These are phyloP conservation scores for Apiospora pterosperma DNA, from an alignment of 2,329 filamentous ascomycete species.

Conservation along the genomic window DNA sequence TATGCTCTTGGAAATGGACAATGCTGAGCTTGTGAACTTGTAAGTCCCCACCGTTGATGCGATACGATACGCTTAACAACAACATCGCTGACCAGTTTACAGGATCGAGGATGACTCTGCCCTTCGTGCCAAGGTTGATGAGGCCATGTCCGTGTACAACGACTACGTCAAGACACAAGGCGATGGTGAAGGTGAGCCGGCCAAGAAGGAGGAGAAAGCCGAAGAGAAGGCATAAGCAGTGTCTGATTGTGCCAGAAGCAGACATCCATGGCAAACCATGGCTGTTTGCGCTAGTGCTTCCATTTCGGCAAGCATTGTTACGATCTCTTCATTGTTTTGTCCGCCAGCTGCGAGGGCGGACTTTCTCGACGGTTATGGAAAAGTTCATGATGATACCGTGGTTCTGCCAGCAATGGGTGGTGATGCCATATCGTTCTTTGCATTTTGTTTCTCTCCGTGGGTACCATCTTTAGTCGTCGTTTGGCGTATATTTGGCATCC, in stretches of 20 bases:
- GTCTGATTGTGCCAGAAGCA: conserved; percentile 1
- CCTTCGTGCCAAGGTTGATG: conserved; percentile 92
- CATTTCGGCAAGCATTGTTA: conserved; percentile 11
- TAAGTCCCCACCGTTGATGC: conserved; percentile 53
- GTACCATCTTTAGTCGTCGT: conserved; percentile 14
- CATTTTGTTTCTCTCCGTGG: conserved; percentile 21
- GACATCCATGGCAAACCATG: background rate
- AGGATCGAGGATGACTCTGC: conserved; percentile 88
- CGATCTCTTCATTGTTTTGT: conserved; percentile 12
- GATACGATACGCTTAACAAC: background rate
- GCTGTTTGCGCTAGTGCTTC: conserved; percentile 3
- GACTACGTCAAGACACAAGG: conserved; percentile 93
- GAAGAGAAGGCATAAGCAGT: conserved; percentile 49
- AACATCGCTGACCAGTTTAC: conserved; percentile 10
- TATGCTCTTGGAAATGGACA: conserved; percentile 99
- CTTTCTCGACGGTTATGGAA: conserved; percentile 28
- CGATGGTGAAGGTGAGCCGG: conserved; percentile 31
- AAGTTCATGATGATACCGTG: conserved; percentile 27
- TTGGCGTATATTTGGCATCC: conserved; percentile 16
- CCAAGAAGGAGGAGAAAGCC: conserved; percentile 50
- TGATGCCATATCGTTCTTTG: conserved; percentile 26
- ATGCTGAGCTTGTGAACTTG: conserved; percentile 88
- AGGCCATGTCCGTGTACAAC: conserved; percentile 95
- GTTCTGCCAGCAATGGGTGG: conserved; percentile 16
- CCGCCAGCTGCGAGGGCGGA: conserved; percentile 10